Evolutionary conservation across 2,329 filamentous ascomycete species (phyloP), one percentile per base, ranked within the genome.

Genomic region (Colletotrichum graminicola): DNA sequence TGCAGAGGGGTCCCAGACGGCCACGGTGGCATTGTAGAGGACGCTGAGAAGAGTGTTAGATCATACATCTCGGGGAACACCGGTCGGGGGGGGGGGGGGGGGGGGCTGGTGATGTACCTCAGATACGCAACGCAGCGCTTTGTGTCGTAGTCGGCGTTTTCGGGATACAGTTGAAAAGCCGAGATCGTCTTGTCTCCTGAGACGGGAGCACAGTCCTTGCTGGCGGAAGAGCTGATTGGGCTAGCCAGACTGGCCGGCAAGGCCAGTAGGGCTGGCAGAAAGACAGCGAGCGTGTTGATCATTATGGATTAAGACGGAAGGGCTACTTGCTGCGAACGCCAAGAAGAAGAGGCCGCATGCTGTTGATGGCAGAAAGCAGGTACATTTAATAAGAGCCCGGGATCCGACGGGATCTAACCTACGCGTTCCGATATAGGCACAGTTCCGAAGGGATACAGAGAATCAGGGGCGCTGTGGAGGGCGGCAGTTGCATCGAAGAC

Each of bases 1-100:
- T 29, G 76, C 76, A 11, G 72, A 73, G 68, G 80, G 80, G 60
- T 81, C 76, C 71, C 79, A 82, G 45, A 78, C 75, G 11, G 76
- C 76, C 2, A 81, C 77, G 3, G 76, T 79, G 7, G 78, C 76
- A 61, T 82, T 81, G 70, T 76, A 81, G 14, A 82, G 75, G n/a
- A 76, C 71, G 18, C 67, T 67, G 34, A 10, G 3, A 36, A 34
- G 23, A 32, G 14, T 1, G 5, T 7, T 14, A 41, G 39, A 14
- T 18, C 7, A 18, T 18, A 10, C 16, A 6, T 18, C 14, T 18
- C 39, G 16, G 39, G 39, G 10, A 41, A 18, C 14, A 18, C 16
- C 39, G 14, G 14, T 16, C 16, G 1, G 47, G 18, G 23, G n/a
- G n/a, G n/a, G n/a, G n/a, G n/a, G 47, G 18, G 23, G 1, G 47